Evolutionary conservation across 306 rosid genomes (phyloP).

Genomic region (Lagenaria siceraria): DNA sequence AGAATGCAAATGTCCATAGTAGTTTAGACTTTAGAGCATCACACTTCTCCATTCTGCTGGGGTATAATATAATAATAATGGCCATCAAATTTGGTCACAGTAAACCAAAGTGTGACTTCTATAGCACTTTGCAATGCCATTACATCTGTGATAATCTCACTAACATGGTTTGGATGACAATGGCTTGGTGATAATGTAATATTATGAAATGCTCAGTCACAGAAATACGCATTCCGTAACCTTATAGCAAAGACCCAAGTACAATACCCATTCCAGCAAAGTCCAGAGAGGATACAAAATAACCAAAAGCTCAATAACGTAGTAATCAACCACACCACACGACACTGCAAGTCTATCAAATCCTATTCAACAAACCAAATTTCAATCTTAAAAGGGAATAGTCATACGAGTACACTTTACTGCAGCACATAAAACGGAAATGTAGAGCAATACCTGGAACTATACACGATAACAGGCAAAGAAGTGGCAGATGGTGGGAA

Average conservation of each 20-base stretch:
- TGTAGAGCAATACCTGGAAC: constrained; percentile 57
- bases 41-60: background rate
- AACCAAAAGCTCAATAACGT: background rate
- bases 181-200: background rate
- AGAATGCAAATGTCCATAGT: background rate
- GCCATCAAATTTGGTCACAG: background rate
- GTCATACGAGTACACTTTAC: background rate
- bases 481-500: constrained; percentile 60
- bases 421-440: background rate
- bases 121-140: background rate
- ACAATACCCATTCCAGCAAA: background rate
- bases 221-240: background rate
- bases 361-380: background rate
- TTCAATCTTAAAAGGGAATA: background rate
- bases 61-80: background rate
- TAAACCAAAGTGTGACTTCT: background rate
- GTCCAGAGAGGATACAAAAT: background rate
- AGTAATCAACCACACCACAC: background rate
- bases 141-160: background rate
- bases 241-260: background rate
- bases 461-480: constrained; percentile 66
- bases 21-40: background rate
- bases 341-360: background rate
- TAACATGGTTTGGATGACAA: background rate
- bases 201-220: background rate